These are phyloP conservation scores for Carnegiea gigantea DNA, from an alignment of 179 eudicot genomes.

Conservation along the genomic window DNA sequence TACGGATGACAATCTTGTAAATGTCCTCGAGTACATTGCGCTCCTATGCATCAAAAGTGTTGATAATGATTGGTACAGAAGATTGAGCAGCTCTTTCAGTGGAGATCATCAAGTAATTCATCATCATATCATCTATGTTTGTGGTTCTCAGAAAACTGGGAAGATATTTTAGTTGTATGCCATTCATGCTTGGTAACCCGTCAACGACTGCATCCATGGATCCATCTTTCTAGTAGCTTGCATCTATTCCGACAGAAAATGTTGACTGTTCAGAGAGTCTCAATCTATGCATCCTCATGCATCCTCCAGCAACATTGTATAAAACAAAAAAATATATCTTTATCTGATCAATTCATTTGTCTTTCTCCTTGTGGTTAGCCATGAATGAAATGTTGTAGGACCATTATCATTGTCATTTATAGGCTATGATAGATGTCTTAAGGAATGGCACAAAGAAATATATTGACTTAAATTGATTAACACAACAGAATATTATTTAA, in stretches of 20 bases:
- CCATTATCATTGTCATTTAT: no score
- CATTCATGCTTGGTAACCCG: slow-evolving; percentile 28
- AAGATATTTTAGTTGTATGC: slow-evolving; percentile 27
- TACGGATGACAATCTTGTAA: background rate
- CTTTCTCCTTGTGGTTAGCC: no score
- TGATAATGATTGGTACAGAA: slow-evolving; percentile 18
- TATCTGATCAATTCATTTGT: no score
- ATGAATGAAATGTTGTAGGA: no score
- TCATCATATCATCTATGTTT: slow-evolving; percentile 12
- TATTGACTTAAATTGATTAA: no score
- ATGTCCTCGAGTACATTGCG: slow-evolving; percentile 19
- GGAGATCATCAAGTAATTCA: slow-evolving; percentile 7
- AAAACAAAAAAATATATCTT: no score
- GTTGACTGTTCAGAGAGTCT: background rate
- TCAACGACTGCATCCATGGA: slow-evolving; percentile 26
- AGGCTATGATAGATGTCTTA: no score
- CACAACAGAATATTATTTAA: no score
- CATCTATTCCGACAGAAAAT: background rate
- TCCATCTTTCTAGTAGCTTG: slow-evolving; percentile 20
- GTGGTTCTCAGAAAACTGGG: slow-evolving; percentile 29
- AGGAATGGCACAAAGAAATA: no score
- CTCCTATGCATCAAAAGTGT: slow-evolving; percentile 30
- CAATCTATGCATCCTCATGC: no score
- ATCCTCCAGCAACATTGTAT: no score
- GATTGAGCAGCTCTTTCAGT: background rate